Percentiles rank a stretch among this genome's conserved stretches.
phyloP scores from a whole-genome alignment of 2,329 filamentous ascomycete genomes.

The Stagonosporopsis rhizophila region DNA sequence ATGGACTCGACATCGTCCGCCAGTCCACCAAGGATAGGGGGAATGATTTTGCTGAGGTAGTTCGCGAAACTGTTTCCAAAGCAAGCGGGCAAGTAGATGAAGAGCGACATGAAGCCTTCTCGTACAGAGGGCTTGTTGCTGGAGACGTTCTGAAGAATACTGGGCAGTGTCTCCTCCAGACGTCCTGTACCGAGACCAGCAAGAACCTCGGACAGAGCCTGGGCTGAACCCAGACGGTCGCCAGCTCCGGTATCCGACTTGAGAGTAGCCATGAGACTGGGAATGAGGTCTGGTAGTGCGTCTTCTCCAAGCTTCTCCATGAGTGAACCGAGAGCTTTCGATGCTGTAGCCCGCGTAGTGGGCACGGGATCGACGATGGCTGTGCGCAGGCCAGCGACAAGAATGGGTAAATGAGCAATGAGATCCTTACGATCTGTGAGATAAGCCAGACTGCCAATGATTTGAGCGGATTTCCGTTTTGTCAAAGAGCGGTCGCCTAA shows the following conservation, averaged over 20 bases:
- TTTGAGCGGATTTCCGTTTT: constrained; percentile 94
- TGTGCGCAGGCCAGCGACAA: constrained; percentile 86
- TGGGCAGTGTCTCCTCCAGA: constrained; percentile 93
- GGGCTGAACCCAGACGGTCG: constrained; percentile 92
- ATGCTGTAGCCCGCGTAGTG: constrained; percentile 93
- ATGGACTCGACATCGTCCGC: constrained; percentile 97
- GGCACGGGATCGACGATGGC: constrained; percentile 96
- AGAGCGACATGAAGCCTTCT: constrained; percentile 99
- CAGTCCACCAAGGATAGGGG: constrained; percentile 89
- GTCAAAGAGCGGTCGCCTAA: constrained; percentile 90
- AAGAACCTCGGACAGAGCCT: constrained; percentile 94
- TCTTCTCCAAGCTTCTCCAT: constrained; percentile 98
- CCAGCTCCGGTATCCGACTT: constrained; percentile 97
- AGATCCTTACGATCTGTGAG: constrained; percentile 96
- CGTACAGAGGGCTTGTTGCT: constrained; percentile 89
- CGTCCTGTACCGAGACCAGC: constrained; percentile 91
- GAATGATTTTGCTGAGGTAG: constrained; percentile 94
- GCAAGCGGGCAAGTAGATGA: constrained; percentile 98
- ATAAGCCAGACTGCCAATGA: constrained; percentile 97
- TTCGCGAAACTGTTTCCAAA: constrained; percentile 98
- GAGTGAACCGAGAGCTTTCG: constrained; percentile 93
- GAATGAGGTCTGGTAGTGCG: constrained; percentile 94
- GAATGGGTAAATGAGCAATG: constrained; percentile 84
- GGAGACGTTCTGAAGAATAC: constrained; percentile 93
- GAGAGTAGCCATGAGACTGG: constrained; percentile 95